Evolutionary conservation across 2,329 filamentous ascomycete genomes (phyloP).

Genomic region (Cryphonectria radicalis): DNA sequence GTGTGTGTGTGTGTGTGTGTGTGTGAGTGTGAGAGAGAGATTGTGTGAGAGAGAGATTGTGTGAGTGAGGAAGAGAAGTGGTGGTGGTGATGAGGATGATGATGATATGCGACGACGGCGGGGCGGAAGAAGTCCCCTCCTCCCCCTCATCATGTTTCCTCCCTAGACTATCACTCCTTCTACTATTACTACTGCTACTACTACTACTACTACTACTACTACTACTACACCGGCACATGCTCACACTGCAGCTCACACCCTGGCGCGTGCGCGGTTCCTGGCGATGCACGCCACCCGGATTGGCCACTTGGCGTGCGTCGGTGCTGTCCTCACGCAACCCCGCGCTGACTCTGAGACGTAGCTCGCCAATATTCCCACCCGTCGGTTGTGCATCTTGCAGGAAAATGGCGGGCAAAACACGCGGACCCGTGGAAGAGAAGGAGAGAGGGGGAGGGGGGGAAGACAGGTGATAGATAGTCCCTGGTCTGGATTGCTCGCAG

Average conservation of each 20-base stretch:
- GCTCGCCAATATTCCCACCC: not conserved
- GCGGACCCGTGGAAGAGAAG: not conserved
- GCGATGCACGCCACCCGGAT: not conserved
- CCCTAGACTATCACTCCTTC: too few relatives aligned
- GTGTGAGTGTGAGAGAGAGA: too few relatives aligned
- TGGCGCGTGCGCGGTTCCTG: not conserved
- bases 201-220: not conserved
- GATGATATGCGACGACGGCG: not conserved
- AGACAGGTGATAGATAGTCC: not conserved
- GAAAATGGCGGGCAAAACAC: not conserved
- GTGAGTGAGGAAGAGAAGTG: not conserved
- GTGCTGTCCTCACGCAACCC: not conserved
- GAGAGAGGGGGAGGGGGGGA: too few relatives aligned
- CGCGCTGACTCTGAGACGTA: not conserved
- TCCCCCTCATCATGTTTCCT: not conserved
- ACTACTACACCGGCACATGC: not conserved
- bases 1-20: not conserved
- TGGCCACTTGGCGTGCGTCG: not conserved
- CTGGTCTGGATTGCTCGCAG: not conserved
- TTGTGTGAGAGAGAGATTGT: too few relatives aligned
- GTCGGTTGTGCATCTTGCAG: constrained; percentile 1
- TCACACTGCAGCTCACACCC: not conserved
- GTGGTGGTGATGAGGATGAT: too few relatives aligned
- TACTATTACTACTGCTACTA: not conserved
- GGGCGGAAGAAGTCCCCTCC: too few relatives aligned